Evolutionary conservation across 1,139 yeast species (phyloP), one percentile per base, ranked within the genome.

Genomic region (Komagataea norvegica): DNA sequence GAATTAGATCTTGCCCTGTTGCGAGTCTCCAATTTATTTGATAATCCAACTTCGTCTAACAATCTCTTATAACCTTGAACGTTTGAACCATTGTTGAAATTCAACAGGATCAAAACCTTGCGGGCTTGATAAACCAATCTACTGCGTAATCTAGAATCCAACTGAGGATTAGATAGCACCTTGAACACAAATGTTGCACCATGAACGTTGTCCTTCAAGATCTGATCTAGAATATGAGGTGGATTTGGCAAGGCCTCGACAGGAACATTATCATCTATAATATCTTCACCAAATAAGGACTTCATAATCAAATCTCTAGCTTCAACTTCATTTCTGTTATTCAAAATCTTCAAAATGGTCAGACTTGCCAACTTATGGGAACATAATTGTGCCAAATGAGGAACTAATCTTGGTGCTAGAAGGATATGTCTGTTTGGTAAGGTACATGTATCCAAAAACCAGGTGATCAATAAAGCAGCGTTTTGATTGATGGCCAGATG

Each of bases 401-500:
- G 80, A 35, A 79, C 58, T 41, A 87, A 65, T 51, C 73, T 72
- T 25, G 77, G 72, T 1, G 84, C 78, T 26, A 79, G 54, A 22
- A 77, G 62, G 16, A 62, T 54, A 55, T 77, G 79, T 38, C 82
- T 68, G 47, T 79, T 76, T 34, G 73, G 70, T 40, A 81, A 68
- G 26, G 72, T 70, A 54, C 89, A 89, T 1, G 96, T 86, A 57
- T 91, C 98, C 57, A 91, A 70, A 53, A 84, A 84, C 98, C 98
- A 91, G 3, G 96, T 88, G 40, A 91, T 74, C 49, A 93, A 70
- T 47, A 91, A 67, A 1, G 95, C 84, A 22, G 98, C 97, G 59
- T 91, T 91, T 42, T 80, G 75, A 58, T 89, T 88, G 6, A 82
- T 74, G 1, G 89, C 88, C 51, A 91, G 69, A 46, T 81, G 88